Base-by-base conservation (phyloP, 1,284 basidiomycete species). In the Leccinum fallax region DNA sequence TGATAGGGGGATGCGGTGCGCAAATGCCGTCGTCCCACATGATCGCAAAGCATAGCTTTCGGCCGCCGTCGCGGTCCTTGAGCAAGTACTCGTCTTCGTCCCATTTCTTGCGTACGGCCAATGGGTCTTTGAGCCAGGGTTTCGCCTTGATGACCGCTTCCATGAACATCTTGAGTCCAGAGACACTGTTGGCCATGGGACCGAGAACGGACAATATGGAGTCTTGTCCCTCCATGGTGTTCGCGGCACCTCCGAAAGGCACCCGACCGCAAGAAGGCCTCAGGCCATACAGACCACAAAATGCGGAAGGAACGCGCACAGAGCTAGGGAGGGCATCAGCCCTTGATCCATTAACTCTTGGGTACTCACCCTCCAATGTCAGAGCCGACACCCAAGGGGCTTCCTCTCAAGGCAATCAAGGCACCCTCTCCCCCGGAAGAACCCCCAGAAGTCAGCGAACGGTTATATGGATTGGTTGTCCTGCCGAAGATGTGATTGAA, bases 41-140 rank as follows among this genome's bases (percentile, higher is more conserved):
- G 58, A 92, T 78, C 1, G 79, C 86, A 65, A 90, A 88, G 61
- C 84, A 85, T 10, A 92, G 76, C 63, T 76, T 72, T 65, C 78
- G 81, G 4, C 86, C 87, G 21, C 77, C 76, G 34, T 83, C 85
- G 60, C 89, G 85, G 61, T 89, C 85, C 26, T 71, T 69, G 4
- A 90, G 79, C n/a, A 74, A 69, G 66, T 91, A 87, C 40, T 79
- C 81, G 0, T 83, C 79, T 58, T 88, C 81, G 51, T 80, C 78
- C 91, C 90, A 94, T 1, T 81, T 80, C 68, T 90, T 88, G 28
- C 83, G 80, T 5, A 86, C 69, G 2, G 83, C 81, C 30, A 85
- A 74, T 0, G 92, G 90, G 69, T 94, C 92, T 61, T 77, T 79
- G 5, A 81, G 69, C 92, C 92, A 94, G 0, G 89, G 89, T 64